Evolutionary conservation across 164 flowering plant genomes (phyloP), one percentile per base, ranked within the genome.

Genomic region (Kingdonia uniflora): DNA sequence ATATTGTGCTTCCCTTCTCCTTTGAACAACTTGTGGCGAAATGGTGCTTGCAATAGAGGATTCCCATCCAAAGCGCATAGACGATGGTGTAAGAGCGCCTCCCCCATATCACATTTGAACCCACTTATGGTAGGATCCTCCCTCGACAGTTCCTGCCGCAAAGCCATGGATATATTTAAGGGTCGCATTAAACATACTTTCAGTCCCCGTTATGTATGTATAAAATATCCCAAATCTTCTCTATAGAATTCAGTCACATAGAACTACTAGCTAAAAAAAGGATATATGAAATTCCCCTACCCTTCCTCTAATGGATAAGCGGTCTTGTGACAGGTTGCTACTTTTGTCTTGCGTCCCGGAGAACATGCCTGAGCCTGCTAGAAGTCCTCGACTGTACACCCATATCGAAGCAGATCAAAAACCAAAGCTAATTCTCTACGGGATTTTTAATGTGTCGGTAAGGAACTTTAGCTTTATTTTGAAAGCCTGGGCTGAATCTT

Each of bases 271-370:
- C n/a, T n/a, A n/a, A n/a, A n/a, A n/a, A n/a, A n/a, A n/a, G n/a
- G 35, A 29, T 29, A 29, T 3, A 3, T 29, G 8, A 3, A 29
- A 3, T 29, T 29, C 8, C 35, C 4, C 8, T 8, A 24, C 52
- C 77, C 85, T 82, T 80, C 77, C 61, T 80, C 85, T 12, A 80
- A 57, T 16, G 85, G 85, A 59, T 80, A 80, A 11, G 70, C 85
- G 15, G 85, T 80, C 43, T 80, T 80, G 14, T 72, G 57, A 55
- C 85, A 80, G 35, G 74, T 56, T 2, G 79, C 62, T n/a, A 61
- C 85, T 77, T 61, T 78, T 80, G 55, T 80, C 85, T 64, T 75
- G 80, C 26, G 85, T 80, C 46, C 85, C 85, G 42, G 76, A 76
- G 66, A 80, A 80, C 65, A 76, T 43, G 66, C 57, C 75, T 76